Evolutionary conservation across 208 protist genomes (phyloP), one percentile per base, ranked within the genome.

Genomic region (Leishmania arabica): DNA sequence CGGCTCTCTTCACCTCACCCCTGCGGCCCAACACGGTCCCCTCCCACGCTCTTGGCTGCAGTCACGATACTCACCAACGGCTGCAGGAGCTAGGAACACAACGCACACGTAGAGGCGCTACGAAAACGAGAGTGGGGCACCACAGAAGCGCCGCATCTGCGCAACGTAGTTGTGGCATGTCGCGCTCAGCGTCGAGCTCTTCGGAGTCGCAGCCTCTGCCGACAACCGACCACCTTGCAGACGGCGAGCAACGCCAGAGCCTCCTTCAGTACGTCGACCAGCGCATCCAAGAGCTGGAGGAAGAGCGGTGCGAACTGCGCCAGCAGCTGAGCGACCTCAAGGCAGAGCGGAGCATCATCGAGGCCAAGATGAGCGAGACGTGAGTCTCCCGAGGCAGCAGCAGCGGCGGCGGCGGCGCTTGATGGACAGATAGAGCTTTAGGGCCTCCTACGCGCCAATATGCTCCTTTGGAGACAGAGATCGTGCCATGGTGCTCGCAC

Each of bases 201-300:
- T 65, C 34, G 21, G 47, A 76, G 72, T 75, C 77, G 73, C 72
- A 74, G 47, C 19, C 54, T 56, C 24, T 62, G 72, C 54, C 24
- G 21, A 5, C 7, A 37, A 37, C 11, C 42, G 40, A 15, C 56
- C 53, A 77, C n/a, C 53, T 51, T 17, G 42, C 53, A 24, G 74
- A 77, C 40, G 72, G 79, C 3, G 62, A 11, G 17, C 82, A 85
- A 64, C 77, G 60, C 8, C 47, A 72, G 45, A 60, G 66, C 19
- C 69, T 90, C 7, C 62, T 84, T 27, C 69, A 82, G 42, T 79
- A 81, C 79, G 70, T 85, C 31, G 88, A 89, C 45, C 60, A 60
- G 54, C 77, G 86, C n/a, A 89, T 92, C 51, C 75, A 84, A 31
- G 79, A 88, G 15, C 84, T 95, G 15, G 88, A 93, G 68, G 84